phyloP scores from a whole-genome alignment of 352 stramenopile genomes.

The Stramenopiles sp. region DNA sequence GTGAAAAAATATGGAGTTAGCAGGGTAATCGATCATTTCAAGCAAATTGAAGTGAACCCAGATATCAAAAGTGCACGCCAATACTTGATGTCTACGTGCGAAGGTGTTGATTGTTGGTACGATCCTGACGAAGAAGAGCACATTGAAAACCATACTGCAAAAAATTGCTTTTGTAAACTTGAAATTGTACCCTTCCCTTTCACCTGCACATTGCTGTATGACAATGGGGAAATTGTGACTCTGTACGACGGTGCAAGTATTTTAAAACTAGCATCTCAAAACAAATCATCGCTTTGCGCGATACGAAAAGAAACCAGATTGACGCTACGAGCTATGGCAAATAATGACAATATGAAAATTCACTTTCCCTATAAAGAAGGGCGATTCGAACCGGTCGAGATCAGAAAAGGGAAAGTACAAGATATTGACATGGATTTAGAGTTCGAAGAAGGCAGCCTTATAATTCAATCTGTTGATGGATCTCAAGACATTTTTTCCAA shows the following conservation, averaged over 20 bases:
- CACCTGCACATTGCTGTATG: not conserved
- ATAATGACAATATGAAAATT: not conserved
- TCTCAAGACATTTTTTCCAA: not conserved
- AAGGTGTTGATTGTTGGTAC: conserved; percentile 13
- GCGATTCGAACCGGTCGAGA: not conserved
- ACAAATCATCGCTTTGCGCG: not conserved
- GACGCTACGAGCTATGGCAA: not conserved
- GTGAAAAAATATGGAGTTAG: not conserved
- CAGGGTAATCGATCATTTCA: not conserved
- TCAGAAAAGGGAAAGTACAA: not conserved
- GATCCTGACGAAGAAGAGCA: not conserved
- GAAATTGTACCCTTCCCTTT: not conserved
- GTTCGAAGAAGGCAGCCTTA: not conserved
- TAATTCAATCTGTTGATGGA: not conserved
- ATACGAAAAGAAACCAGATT: not conserved
- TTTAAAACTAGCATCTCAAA: conserved; percentile 1
- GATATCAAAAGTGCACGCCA: not conserved
- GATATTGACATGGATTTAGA: conserved; percentile 8
- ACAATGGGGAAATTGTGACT: not conserved
- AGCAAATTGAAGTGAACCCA: not conserved
- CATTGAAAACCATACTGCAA: not conserved
- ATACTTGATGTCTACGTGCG: conserved; percentile 8
- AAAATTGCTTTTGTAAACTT: conserved; percentile 7
- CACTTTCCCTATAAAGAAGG: conserved; percentile 1
- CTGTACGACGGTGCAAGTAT: not conserved